Base-by-base conservation (phyloP, 352 stramenopile genomes). In the Phytophthora capsici region DNA sequence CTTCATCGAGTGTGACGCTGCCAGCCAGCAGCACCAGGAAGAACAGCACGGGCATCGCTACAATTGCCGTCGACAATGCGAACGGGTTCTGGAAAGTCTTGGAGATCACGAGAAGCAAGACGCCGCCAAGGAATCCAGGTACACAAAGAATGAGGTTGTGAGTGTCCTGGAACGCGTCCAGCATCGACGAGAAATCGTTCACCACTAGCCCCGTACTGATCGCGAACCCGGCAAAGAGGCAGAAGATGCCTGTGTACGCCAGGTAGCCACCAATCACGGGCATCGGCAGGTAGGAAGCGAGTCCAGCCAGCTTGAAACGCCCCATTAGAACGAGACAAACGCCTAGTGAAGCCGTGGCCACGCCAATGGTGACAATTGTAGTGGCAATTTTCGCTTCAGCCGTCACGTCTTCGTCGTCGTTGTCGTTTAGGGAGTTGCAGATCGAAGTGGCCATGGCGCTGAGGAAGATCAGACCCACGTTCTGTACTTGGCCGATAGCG, bases 401-500 rank as follows among this genome's bases (percentile, higher is more conserved):
- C 28, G 78, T 58, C 4, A 78, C 53, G n/a, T 62, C 43, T 54
- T 65, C 80, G n/a, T 63, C 41, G 46, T 69, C 80, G n/a, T 84
- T 63, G 16, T 84, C 77, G 22, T 89, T 71, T 16, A 98, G 72
- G 79, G 63, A 81, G 50, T 67, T 85, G 75, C 66, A 97, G 46
- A 92, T 91, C 71, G 82, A 98, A 67, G 71, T 87, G 1, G 97
- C 93, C 66, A 99, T 99, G 40, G 84, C 80, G 28, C 76, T 91
- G 25, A 99, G 79, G 73, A 99, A 99, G 64, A 99, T 99, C 6
- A 99, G 84, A 1, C 97, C 97, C 6, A 96, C 96, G 73, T 99
- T 95, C 74, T 99, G 97, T 0, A 99, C 97, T 67, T 98, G 96
- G 4, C 96, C 97, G 26, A 99, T 98, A 9, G 97, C 96, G 75